A percentile compares a stretch with the other conserved stretches of the same genome.
These are phyloP conservation scores for Globisporangium cystogenes DNA, from an alignment of 352 stramenopile species.

Conservation along the genomic window DNA sequence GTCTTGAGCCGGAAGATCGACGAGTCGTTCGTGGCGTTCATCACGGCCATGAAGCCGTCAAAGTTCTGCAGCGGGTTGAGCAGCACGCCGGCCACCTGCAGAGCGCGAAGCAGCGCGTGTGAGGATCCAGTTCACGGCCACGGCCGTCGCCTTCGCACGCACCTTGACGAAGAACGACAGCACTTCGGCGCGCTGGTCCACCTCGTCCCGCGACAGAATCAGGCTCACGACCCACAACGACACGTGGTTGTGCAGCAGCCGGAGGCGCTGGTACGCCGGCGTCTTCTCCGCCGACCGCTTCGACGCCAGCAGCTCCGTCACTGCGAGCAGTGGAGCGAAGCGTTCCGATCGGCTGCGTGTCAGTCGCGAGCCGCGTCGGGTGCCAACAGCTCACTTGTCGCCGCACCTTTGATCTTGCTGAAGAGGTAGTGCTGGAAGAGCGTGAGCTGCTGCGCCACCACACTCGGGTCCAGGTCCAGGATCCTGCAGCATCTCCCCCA, in stretches of 20 bases:
- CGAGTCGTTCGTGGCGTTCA: slow-evolving; percentile 87
- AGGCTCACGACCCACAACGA: slow-evolving; percentile 84
- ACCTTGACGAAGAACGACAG: slow-evolving; percentile 84
- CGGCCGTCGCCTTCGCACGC: neutral
- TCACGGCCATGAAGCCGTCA: slow-evolving; percentile 88
- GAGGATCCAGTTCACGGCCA: no score
- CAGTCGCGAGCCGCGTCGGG: neutral
- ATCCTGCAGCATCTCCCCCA: slow-evolving; percentile 26
- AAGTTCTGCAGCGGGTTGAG: slow-evolving; percentile 80
- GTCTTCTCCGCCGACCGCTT: slow-evolving; percentile 77
- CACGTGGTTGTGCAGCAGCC: slow-evolving; percentile 82
- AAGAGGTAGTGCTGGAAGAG: slow-evolving; percentile 86
- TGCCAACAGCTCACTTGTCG: neutral
- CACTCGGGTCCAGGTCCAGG: slow-evolving; percentile 68
- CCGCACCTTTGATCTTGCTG: slow-evolving; percentile 73
- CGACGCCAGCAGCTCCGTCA: slow-evolving; percentile 70
- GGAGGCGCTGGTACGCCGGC: slow-evolving; percentile 75
- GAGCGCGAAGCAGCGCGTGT: no score
- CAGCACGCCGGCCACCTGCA: slow-evolving; percentile 62
- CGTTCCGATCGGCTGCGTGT: neutral
- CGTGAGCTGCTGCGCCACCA: slow-evolving; percentile 82
- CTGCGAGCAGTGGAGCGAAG: slow-evolving; percentile 15
- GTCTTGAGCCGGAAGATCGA: slow-evolving; percentile 86
- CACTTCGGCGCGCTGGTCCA: slow-evolving; percentile 75
- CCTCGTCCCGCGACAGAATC: slow-evolving; percentile 67